A percentile compares a stretch with the other conserved stretches of the same genome.
Evolutionary conservation across 23 red algal genomes (phyloP).

Genomic region (Cyanidioschyzon merolae): DNA sequence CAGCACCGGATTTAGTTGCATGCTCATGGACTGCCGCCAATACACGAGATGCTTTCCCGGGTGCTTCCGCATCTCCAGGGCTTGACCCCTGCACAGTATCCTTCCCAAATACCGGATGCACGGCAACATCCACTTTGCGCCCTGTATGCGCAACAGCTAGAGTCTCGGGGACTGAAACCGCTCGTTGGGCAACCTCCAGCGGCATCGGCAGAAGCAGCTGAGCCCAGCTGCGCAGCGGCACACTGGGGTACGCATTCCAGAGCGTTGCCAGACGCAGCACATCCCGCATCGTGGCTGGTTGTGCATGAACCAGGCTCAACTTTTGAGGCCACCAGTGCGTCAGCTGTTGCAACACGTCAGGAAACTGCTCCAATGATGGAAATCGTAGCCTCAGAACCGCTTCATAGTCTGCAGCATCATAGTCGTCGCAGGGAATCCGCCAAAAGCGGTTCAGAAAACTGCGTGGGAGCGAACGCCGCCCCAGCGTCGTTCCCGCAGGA

Average conservation of each 20-base stretch:
- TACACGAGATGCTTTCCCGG: too few species aligned
- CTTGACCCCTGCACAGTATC: too few species aligned
- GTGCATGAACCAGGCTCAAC: not conserved
- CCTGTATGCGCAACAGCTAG: too few species aligned
- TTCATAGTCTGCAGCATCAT: slow-evolving; percentile 33
- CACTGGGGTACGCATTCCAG: not conserved
- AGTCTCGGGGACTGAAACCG: too few species aligned
- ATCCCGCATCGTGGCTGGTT: not conserved
- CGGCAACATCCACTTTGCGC: too few species aligned
- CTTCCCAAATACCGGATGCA: too few species aligned
- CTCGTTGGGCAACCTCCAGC: too few species aligned
- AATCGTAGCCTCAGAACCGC: slow-evolving; percentile 24
- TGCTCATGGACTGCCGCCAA: too few species aligned
- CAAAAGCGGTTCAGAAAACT: slow-evolving; percentile 88
- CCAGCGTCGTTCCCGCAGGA: slow-evolving; percentile 50
- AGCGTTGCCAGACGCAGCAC: not conserved
- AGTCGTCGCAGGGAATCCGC: slow-evolving; percentile 34
- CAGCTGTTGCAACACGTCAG: not conserved
- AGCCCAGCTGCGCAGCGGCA: not conserved
- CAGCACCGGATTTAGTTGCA: too few species aligned
- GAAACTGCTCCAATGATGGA: not conserved
- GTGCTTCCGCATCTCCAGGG: too few species aligned
- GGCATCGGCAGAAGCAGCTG: not conserved
- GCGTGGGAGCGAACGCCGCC: slow-evolving; percentile 54
- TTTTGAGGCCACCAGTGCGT: not conserved